phyloP scores from a whole-genome alignment of 345 rosid species.

The Turritis glabra region DNA sequence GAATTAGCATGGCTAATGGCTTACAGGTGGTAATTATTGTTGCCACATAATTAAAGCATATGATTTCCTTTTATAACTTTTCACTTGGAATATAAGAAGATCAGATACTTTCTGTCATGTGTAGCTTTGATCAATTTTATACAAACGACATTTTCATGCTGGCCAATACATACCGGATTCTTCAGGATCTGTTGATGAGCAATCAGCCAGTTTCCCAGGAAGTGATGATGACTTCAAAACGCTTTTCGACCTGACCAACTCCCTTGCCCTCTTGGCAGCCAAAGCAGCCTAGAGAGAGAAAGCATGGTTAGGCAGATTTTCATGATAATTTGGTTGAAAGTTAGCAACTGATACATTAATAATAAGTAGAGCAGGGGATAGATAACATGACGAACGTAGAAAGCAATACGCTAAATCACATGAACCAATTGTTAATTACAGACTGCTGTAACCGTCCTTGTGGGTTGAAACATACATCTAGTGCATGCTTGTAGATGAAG shows the following conservation, averaged over 20 bases:
- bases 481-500: not conserved
- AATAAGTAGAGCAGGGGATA: not conserved
- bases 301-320: conserved; percentile 14
- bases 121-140: not conserved
- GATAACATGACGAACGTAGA: not conserved
- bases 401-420: not conserved
- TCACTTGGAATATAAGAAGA: conserved; percentile 1
- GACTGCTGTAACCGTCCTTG: not conserved
- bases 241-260: conserved; percentile 89
- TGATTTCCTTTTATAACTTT: not conserved
- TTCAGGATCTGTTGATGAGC: conserved; percentile 90
- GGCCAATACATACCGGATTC: conserved; percentile 64
- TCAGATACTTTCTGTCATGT: not conserved
- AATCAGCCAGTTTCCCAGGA: conserved; percentile 98
- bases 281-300: conserved; percentile 77
- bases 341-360: conserved; percentile 1
- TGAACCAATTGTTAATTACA: not conserved
- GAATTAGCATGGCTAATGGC: conserved; percentile 2
- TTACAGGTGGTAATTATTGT: not conserved
- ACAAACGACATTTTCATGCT: conserved; percentile 9
- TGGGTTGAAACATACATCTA: conserved; percentile 1
- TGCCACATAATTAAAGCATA: not conserved
- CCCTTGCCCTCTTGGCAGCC: conserved; percentile 99
- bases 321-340: conserved; percentile 4
- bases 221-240: conserved; percentile 90